Evolutionary conservation across 495 filamentous ascomycete species (phyloP).

Genomic region (Aspergillus avenaceus): DNA sequence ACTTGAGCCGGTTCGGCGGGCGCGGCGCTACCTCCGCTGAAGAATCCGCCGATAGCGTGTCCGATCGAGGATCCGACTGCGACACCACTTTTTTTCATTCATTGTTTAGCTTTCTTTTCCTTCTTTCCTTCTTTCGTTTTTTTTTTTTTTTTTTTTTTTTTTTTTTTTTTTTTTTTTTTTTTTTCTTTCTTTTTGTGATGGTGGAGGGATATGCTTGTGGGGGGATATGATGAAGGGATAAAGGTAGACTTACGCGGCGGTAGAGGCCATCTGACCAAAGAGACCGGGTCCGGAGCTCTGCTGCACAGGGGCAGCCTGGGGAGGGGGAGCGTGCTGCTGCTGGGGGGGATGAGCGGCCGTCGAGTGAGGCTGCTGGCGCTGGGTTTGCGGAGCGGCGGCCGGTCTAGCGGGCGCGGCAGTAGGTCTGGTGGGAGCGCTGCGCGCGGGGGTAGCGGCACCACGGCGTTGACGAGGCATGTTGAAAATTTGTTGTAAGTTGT

Average conservation of each 20-base stretch:
- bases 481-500: conserved; percentile 3
- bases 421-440: conserved; percentile 63
- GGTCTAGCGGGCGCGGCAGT: conserved; percentile 58
- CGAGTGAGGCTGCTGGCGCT: conserved; percentile 47
- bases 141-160: conserved; percentile 1
- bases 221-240: background rate
- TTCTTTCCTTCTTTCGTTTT: background rate
- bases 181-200: background rate
- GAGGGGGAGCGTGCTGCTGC: conserved; percentile 37
- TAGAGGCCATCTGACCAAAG: conserved; percentile 82
- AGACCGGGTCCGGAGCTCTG: conserved; percentile 66
- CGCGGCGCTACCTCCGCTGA: conserved; percentile 60
- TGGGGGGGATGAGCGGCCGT: conserved; percentile 60
- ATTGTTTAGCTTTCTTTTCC: background rate
- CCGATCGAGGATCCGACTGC: conserved; percentile 93
- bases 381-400: conserved; percentile 47
- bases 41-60: conserved; percentile 85
- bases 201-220: background rate
- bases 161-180: background rate
- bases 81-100: conserved; percentile 78
- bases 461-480: conserved; percentile 78
- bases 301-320: conserved; percentile 36
- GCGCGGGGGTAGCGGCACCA: conserved; percentile 52
- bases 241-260: conserved; percentile 63
- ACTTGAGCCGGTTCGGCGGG: conserved; percentile 52